Conservation (phyloP, 2,329 filamentous ascomycete species). For the Pseudofabraea citricarpa region DNA sequence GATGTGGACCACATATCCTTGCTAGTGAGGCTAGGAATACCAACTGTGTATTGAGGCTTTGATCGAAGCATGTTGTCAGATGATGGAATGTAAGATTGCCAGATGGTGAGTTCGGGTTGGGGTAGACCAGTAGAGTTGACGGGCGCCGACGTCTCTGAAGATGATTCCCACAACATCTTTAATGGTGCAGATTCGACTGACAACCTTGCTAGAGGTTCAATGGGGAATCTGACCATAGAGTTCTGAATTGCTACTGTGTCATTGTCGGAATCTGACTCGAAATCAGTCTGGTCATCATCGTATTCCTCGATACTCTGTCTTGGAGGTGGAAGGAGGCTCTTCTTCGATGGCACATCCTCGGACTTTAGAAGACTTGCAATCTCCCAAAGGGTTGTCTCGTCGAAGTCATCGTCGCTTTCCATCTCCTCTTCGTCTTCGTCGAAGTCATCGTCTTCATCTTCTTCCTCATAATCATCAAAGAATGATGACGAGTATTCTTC, state of each 20-base stretch:
- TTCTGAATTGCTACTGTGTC: conserved; percentile 1
- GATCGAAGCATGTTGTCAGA: conserved; percentile 11
- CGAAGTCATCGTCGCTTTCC: conserved; percentile 48
- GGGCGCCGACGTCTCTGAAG: not conserved
- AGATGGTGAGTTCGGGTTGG: conserved; percentile 16
- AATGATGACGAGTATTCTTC: conserved; percentile 37
- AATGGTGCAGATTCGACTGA: conserved; percentile 15
- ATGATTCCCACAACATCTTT: not conserved
- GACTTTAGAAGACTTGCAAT: conserved; percentile 55
- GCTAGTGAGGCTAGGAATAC: conserved; percentile 11
- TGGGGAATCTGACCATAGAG: conserved; percentile 11
- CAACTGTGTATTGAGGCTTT: conserved; percentile 7
- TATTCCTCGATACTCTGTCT: conserved; percentile 8
- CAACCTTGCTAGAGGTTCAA: conserved; percentile 14
- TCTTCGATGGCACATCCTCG: conserved; percentile 44
- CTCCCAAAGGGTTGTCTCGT: conserved; percentile 59
- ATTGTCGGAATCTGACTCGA: conserved; percentile 7
- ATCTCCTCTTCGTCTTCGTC: conserved; percentile 25
- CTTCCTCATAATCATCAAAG: conserved; percentile 56
- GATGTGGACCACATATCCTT: conserved; percentile 13
- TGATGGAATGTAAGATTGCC: conserved; percentile 16
- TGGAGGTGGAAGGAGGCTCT: conserved; percentile 40
- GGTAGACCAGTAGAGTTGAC: conserved; percentile 10
- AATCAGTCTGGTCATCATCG: conserved; percentile 14
- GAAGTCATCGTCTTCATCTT: conserved; percentile 25